Evolutionary conservation across 1,284 basidiomycete genomes (phyloP), one percentile per base, ranked within the genome.

Genomic region (Cystobasidium pallidum): DNA sequence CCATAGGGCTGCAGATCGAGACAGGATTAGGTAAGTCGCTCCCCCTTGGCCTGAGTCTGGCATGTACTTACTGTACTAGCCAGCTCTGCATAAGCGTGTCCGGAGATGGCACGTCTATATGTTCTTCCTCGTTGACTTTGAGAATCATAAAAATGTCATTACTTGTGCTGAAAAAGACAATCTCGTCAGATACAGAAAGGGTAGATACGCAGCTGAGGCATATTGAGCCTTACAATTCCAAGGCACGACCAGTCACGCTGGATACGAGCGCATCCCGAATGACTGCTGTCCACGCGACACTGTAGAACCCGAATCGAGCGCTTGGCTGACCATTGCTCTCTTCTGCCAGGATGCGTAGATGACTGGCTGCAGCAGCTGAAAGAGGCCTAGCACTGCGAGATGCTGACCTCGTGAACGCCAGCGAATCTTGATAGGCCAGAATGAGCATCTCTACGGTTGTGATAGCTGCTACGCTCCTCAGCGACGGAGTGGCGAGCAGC

Each of bases 401-500:
- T 3, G 67, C 41, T 36, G 30, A 30, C 21, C 58, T 36, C 2
- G 57, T 51, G 67, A 61, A 70, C 3, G 57, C 43, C 19, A 70
- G 26, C 7, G 57, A 45, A 36, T 70, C 67, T n/a, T 58, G 57
- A 54, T 61, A 70, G 19, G 52, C 67, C 49, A 64, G 26, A 19
- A 71, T 63, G 26, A 71, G 61, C 61, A 71, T 71, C 36, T 71
- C 68, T 15, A 52, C 39, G 4, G 61, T 63, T 10, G 51, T 49
- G 6, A 71, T 36, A 26, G 68, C 68, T 17, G 61, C 47, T 10
- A 49, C 51, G 19, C 61, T 64, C 21, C 49, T 36, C 10, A 71
- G 61, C 17, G 24, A 28, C 7, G 68, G 68, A 8, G 43, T 71
- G 19, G 68, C 51, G 28, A 71, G 62, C 34, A 64, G 34, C 10